These are phyloP conservation scores for Ophiognomonia clavigignenti-juglandacearum DNA, from an alignment of 2,329 filamentous ascomycete genomes.

Conservation along the genomic window DNA sequence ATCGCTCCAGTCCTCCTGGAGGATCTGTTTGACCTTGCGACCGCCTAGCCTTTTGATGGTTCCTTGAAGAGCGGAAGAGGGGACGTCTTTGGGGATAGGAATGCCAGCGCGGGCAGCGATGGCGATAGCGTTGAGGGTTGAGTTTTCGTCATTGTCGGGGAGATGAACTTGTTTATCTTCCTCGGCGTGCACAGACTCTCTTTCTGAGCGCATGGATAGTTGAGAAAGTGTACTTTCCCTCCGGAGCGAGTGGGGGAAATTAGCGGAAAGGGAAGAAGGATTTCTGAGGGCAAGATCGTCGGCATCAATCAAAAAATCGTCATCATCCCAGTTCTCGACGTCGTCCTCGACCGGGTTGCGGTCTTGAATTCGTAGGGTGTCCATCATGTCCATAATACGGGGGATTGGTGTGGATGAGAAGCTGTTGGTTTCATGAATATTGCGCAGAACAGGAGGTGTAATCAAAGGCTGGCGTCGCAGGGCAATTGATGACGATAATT, in stretches of 20 bases:
- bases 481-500: conserved; percentile 4
- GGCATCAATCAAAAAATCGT: conserved; percentile 66
- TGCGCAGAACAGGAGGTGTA: conserved; percentile 8
- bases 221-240: conserved; percentile 80
- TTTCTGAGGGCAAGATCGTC: conserved; percentile 60
- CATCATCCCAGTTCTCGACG: conserved; percentile 77
- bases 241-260: conserved; percentile 42
- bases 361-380: conserved; percentile 48
- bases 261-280: conserved; percentile 38
- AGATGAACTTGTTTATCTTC: conserved; percentile 87
- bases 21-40: conserved; percentile 65
- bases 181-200: conserved; percentile 69
- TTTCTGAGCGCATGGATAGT: conserved; percentile 75
- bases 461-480: background rate
- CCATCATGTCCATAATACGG: conserved; percentile 35
- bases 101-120: conserved; percentile 87
- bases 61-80: conserved; percentile 81
- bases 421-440: conserved; percentile 3
- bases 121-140: conserved; percentile 79
- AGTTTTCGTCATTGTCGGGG: conserved; percentile 77
- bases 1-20: conserved; percentile 78
- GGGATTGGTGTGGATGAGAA: conserved; percentile 20
- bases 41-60: conserved; percentile 87
- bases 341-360: conserved; percentile 51
- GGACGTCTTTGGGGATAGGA: conserved; percentile 80